Conservation (phyloP, 768 basidiomycete species). For the Hypsizygus marmoreus region DNA sequence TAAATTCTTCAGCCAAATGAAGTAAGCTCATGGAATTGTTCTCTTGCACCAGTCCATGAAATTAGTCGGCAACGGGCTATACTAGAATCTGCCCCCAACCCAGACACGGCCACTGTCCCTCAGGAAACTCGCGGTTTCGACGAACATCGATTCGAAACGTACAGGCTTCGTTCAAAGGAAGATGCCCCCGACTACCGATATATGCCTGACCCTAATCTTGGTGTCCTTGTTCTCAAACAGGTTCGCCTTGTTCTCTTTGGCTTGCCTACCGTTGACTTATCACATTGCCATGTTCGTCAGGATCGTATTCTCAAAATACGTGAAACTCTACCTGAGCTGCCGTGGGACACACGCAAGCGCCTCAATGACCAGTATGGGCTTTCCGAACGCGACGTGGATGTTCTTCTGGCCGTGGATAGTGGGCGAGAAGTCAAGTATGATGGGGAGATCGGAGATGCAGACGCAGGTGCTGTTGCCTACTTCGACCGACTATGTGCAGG, state of each 20-base stretch:
- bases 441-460: conserved; percentile 38
- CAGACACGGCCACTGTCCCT: conserved; percentile 42
- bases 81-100: conserved; percentile 34
- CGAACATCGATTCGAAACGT: conserved; percentile 80
- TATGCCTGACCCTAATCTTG: conserved; percentile 97
- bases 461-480: conserved; percentile 64
- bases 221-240: conserved; percentile 61
- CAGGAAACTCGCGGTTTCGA: conserved; percentile 95
- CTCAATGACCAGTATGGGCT: conserved; percentile 52
- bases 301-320: conserved; percentile 57
- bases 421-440: conserved; percentile 65
- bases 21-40: not conserved
- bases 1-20: not conserved
- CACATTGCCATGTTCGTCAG: conserved; percentile 37
- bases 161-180: conserved; percentile 83
- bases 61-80: conserved; percentile 74
- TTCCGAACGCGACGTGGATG: conserved; percentile 66
- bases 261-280: not conserved
- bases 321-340: conserved; percentile 72
- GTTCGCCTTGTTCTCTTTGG: conserved; percentile 29
- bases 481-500: conserved; percentile 71
- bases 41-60: conserved; percentile 66
- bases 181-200: conserved; percentile 95
- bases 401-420: conserved; percentile 74
- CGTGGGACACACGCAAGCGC: conserved; percentile 58